Percentiles rank a stretch among this genome's conserved stretches.
Evolutionary conservation across 768 basidiomycete species (phyloP).

Genomic region (Rhodotorula babjevae): DNA sequence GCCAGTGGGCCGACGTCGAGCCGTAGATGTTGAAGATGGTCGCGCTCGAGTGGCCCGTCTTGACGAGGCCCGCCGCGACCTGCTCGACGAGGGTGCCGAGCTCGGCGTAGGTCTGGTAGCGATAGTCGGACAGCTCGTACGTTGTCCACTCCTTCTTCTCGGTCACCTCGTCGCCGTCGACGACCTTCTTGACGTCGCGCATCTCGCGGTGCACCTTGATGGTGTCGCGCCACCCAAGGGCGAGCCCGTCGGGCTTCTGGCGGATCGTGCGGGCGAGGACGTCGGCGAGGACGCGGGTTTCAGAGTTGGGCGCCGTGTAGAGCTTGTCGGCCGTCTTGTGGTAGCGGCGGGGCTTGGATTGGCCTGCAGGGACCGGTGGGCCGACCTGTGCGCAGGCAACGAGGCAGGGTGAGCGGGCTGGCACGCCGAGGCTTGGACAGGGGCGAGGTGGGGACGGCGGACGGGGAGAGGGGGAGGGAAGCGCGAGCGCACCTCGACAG

Average conservation of each 20-base stretch:
- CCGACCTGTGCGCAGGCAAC: constrained; percentile 3
- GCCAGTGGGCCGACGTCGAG: constrained; percentile 73
- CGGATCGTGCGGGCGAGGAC: constrained; percentile 1
- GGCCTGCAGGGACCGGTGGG: not conserved
- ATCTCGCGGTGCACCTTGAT: constrained; percentile 69
- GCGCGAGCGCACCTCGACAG: constrained; percentile 1
- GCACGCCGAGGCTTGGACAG: not conserved
- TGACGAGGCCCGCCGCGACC: constrained; percentile 57
- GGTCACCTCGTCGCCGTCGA: constrained; percentile 72
- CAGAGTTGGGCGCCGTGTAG: not conserved
- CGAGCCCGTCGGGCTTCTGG: constrained; percentile 52
- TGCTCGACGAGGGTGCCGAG: constrained; percentile 62
- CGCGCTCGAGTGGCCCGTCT: constrained; percentile 59
- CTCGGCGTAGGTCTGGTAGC: constrained; percentile 70
- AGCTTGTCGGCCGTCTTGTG: not conserved
- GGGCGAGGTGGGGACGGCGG: not conserved
- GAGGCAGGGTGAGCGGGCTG: too few species aligned
- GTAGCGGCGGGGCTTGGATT: constrained; percentile 12
- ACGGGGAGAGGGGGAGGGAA: not conserved
- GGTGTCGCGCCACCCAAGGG: constrained; percentile 74
- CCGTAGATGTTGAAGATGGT: constrained; percentile 89
- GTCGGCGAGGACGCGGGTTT: constrained; percentile 24
- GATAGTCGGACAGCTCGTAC: constrained; percentile 84
- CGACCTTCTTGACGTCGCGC: constrained; percentile 68
- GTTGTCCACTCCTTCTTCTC: constrained; percentile 96